Evolutionary conservation across 2,329 filamentous ascomycete genomes (phyloP).

Genomic region (Phialophora tarda): DNA sequence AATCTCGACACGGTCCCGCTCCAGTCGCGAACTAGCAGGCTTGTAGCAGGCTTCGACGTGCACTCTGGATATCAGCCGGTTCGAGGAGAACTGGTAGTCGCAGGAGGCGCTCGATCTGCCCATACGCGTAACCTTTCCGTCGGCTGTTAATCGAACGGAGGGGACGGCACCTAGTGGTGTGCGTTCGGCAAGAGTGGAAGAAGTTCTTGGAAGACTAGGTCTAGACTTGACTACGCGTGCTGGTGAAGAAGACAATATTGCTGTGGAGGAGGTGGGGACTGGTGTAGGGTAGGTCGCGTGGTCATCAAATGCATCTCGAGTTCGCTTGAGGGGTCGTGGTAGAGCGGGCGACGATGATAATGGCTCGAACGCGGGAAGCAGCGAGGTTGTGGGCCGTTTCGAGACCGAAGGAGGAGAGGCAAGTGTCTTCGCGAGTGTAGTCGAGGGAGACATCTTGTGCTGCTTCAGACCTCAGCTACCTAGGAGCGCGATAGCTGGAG

Average conservation of each 20-base stretch:
- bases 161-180: constrained; percentile 82
- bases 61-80: constrained; percentile 88
- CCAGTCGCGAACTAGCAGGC: constrained; percentile 68
- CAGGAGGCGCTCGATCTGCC: constrained; percentile 93
- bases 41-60: constrained; percentile 89
- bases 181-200: constrained; percentile 74
- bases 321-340: constrained; percentile 55
- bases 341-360: constrained; percentile 56
- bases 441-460: constrained; percentile 33
- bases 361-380: constrained; percentile 58
- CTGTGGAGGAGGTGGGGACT: constrained; percentile 89
- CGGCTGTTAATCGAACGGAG: constrained; percentile 77
- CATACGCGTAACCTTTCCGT: constrained; percentile 82
- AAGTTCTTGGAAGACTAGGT: constrained; percentile 65
- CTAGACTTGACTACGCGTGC: constrained; percentile 59
- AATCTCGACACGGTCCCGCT: constrained; percentile 81
- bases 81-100: constrained; percentile 91
- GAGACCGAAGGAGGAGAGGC: constrained; percentile 45
- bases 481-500: constrained; percentile 21
- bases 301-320: constrained; percentile 51
- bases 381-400: constrained; percentile 53
- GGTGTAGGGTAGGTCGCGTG: constrained; percentile 83
- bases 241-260: constrained; percentile 86
- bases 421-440: constrained; percentile 31
- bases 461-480: constrained; percentile 22